Evolutionary conservation across 1,139 yeast genomes (phyloP), one percentile per base, ranked within the genome.

Genomic region (Sugiyamaella xylanicola): DNA sequence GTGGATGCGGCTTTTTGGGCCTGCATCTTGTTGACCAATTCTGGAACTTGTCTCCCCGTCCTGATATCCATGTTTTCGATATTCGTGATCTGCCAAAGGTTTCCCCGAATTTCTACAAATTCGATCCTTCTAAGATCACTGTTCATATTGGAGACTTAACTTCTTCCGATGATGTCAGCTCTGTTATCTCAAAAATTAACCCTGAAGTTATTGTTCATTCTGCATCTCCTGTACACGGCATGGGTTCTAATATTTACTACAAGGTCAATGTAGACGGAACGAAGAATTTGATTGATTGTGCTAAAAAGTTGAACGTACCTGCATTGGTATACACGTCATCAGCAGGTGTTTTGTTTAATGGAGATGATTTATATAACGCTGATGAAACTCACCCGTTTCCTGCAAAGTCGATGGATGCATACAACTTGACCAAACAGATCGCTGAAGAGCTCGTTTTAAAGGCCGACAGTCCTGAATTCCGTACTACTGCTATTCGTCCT

Each of bases 381-480:
- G 93, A 93, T 71, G 99, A 95, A 74, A 74, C 86, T 13, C 87
- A 93, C 88, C 98, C 99, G 21, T 89, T 88, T 63, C 98, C 98
- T 0, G 82, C 80, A 45, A 81, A 82, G 45, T 95, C 95, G 62
- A 91, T 95, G 98, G 99, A 95, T 69, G 96, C 95, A 1, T 95
- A 95, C 71, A 95, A 93, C 68, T 92, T 88, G 68, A 92, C 99
- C 16, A 95, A 95, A 71, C 97, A 97, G 11, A 79, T 80, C 57
- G 99, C 97, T 0, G 99, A 95, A 72, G 80, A 79, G 27, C 81
- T 85, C 71, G 97, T 92, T 1, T 77, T 92, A 68, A 74, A 79
- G 39, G 88, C 95, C 77, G 63, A 75, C 72, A 43, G 56, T 13
- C 57, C 59, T 16, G 36, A 22, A 8, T 78, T 79, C 5, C 81